Percentiles rank a stretch among this genome's conserved stretches.
These are phyloP conservation scores for Zygosaccharomyces pseudorouxii DNA, from an alignment of 805 yeast species.

Conservation along the genomic window DNA sequence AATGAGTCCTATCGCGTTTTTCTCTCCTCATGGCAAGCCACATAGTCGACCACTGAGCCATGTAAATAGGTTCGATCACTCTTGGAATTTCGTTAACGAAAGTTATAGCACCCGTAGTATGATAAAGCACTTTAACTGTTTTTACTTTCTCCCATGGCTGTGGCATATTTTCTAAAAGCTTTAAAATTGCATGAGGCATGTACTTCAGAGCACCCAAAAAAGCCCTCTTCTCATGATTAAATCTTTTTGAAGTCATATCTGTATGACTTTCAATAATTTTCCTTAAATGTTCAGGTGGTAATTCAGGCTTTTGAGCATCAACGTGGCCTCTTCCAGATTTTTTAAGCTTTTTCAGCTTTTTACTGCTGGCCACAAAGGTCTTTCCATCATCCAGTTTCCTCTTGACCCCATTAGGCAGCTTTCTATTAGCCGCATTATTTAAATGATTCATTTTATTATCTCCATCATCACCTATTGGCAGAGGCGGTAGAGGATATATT, in stretches of 20 bases:
- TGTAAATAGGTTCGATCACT: constrained; percentile 86
- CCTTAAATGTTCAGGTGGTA: constrained; percentile 92
- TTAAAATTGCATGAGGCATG: constrained; percentile 91
- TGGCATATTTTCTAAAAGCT: constrained; percentile 92
- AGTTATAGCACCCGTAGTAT: constrained; percentile 88
- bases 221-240: constrained; percentile 79
- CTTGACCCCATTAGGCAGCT: constrained; percentile 9
- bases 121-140: constrained; percentile 86
- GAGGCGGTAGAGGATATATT: constrained; percentile 9
- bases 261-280: constrained; percentile 80
- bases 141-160: constrained; percentile 94
- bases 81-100: constrained; percentile 90
- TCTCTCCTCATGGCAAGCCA: constrained; percentile 94
- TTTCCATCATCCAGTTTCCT: constrained; percentile 16
- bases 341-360: constrained; percentile 34
- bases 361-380: constrained; percentile 11
- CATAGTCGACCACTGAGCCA: constrained; percentile 92
- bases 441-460: background rate
- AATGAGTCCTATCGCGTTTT: constrained; percentile 83
- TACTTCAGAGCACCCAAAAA: constrained; percentile 88
- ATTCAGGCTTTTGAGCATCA: constrained; percentile 62
- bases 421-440: background rate
- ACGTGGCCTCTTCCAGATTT: constrained; percentile 41
- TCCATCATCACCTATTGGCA: constrained; percentile 10
- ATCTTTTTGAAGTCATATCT: constrained; percentile 73